Percentiles rank a stretch among this genome's conserved stretches.
These are phyloP conservation scores for Eugenia klotzschiana DNA, from an alignment of 441 rosid genomes.

Conservation along the genomic window DNA sequence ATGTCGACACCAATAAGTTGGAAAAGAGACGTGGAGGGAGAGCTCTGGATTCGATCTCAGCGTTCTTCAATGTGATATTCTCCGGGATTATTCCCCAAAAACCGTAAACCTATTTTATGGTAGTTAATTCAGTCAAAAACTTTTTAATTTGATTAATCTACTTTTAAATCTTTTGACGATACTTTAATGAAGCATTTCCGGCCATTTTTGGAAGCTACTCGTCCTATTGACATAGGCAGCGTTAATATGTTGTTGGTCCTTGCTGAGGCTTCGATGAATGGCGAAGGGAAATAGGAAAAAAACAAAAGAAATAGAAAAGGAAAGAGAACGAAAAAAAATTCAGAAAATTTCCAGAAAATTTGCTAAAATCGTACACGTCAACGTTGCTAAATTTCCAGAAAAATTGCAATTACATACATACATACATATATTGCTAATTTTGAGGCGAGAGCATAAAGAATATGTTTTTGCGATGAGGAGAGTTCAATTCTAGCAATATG, in stretches of 20 bases:
- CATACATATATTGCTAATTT: no score
- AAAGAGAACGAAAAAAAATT: no score
- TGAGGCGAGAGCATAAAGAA: background rate
- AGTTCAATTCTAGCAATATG: background rate
- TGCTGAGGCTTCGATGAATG: rapidly evolving
- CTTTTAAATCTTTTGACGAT: rapidly evolving
- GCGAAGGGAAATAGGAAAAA: background rate
- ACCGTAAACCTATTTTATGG: background rate
- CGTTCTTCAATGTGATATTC: background rate
- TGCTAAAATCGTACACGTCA: rapidly evolving
- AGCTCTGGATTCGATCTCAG: background rate
- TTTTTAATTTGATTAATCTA: rapidly evolving
- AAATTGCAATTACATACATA: no score
- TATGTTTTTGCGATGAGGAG: background rate
- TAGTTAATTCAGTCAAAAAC: rapidly evolving
- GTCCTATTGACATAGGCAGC: rapidly evolving
- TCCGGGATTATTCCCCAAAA: background rate
- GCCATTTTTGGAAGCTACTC: background rate
- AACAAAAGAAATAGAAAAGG: background rate
- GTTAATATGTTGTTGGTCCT: rapidly evolving
- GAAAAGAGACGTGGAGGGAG: rapidly evolving
- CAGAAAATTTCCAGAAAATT: background rate
- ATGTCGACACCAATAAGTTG: background rate
- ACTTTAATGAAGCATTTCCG: no score
- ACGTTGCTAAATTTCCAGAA: no score